Evolutionary conservation across 345 rosid genomes (phyloP).

Genomic region (Dipteronia dyeriana): DNA sequence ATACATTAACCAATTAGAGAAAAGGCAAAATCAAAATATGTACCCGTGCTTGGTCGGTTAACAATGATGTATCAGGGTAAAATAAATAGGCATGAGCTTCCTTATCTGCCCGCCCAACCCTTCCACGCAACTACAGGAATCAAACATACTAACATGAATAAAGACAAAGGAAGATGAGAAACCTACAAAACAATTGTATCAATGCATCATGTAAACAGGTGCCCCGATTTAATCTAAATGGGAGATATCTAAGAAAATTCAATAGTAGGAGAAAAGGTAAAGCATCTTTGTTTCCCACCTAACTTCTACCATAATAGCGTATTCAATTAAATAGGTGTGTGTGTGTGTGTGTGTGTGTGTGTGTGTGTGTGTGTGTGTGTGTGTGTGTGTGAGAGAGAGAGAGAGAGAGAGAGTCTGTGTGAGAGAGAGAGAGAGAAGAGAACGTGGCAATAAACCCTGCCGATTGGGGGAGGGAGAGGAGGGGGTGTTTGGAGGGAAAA

Average conservation of each 20-base stretch:
- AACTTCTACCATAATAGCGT: not conserved
- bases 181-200: not conserved
- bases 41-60: constrained; percentile 85
- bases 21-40: constrained; percentile 13
- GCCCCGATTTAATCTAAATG: not conserved
- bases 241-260: not conserved
- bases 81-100: constrained; percentile 95
- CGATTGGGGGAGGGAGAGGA: not conserved
- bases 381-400: no score
- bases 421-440: not conserved
- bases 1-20: not conserved
- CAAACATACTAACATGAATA: constrained; percentile 13
- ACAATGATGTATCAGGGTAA: constrained; percentile 82
- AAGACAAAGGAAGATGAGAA: constrained; percentile 8
- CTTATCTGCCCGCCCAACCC: constrained; percentile 97
- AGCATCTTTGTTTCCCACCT: constrained; percentile 13
- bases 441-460: not conserved
- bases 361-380: no score
- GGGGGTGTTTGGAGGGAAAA: not conserved
- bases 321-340: not conserved
- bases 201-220: not conserved
- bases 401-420: not conserved
- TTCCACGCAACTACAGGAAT: constrained; percentile 83
- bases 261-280: constrained; percentile 15
- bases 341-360: not conserved